Conservation (phyloP, 2,329 filamentous ascomycete genomes). For the Myriosclerotinia scirpicola region DNA sequence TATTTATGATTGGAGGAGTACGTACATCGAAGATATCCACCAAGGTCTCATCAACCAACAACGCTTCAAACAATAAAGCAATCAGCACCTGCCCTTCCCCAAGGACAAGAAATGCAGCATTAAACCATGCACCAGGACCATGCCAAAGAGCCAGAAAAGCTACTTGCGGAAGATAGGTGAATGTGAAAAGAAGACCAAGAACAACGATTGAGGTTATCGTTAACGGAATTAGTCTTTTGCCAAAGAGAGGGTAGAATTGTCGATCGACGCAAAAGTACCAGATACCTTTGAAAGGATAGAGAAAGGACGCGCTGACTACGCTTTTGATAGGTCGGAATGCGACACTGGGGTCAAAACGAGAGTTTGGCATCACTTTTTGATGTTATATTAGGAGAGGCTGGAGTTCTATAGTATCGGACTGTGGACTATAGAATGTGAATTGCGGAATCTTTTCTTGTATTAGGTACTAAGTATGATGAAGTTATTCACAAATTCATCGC, state of each 20-base stretch:
- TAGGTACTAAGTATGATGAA: background rate
- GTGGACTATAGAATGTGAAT: background rate
- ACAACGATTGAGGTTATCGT: constrained; percentile 80
- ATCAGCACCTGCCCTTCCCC: constrained; percentile 56
- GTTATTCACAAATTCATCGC: background rate
- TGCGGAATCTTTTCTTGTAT: background rate
- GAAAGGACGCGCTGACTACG: constrained; percentile 39
- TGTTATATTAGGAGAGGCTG: too few relatives aligned
- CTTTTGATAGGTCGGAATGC: constrained; percentile 30
- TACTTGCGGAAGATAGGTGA: constrained; percentile 85
- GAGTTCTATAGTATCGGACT: too few relatives aligned
- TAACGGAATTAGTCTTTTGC: constrained; percentile 74
- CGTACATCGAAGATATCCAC: constrained; percentile 80
- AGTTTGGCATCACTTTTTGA: constrained; percentile 14
- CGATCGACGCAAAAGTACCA: constrained; percentile 76
- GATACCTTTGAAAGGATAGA: constrained; percentile 69
- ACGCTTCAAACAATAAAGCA: constrained; percentile 67
- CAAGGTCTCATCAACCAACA: constrained; percentile 76
- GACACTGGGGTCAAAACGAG: constrained; percentile 16
- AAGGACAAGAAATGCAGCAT: constrained; percentile 82
- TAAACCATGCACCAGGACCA: constrained; percentile 83
- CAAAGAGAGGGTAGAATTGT: constrained; percentile 80
- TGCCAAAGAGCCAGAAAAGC: constrained; percentile 90
- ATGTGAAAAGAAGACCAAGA: constrained; percentile 82
- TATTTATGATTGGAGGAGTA: background rate